Evolutionary conservation across 129 eudicot species (phyloP).

Genomic region (Flaveria brownii): DNA sequence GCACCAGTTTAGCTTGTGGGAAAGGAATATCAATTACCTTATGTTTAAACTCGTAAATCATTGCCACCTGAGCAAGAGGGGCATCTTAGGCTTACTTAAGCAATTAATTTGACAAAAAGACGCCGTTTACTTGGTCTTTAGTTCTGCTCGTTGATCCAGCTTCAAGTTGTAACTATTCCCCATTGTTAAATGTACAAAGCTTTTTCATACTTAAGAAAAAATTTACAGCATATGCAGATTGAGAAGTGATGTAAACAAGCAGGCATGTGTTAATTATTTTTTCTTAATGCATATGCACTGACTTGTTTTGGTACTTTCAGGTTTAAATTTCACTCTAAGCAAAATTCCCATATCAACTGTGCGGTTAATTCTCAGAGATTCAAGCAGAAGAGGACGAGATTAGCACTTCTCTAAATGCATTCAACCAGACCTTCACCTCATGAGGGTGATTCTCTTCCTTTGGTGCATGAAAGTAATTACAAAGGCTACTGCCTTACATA

Average conservation of each 20-base stretch:
- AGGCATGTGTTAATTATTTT: background rate
- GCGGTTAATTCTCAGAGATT: background rate
- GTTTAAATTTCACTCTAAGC: background rate
- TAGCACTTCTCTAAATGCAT: background rate
- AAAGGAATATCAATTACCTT: background rate
- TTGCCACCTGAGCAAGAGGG: background rate
- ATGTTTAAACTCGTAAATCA: background rate
- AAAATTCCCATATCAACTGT: background rate
- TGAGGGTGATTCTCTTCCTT: background rate
- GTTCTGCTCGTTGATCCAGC: constrained; percentile 1
- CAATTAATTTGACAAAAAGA: background rate
- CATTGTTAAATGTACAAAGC: too few species aligned
- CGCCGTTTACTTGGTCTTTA: background rate
- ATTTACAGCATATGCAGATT: background rate
- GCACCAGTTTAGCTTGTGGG: background rate
- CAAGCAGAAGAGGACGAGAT: background rate
- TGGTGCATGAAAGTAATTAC: background rate
- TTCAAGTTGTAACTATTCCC: background rate
- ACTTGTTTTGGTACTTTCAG: background rate
- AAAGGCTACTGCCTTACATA: background rate
- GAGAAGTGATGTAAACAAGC: background rate
- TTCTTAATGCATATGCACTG: background rate
- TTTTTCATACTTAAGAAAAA: background rate
- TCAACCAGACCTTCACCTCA: background rate
- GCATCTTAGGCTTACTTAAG: constrained; percentile 1